phyloP scores from a whole-genome alignment of 768 basidiomycete genomes.

The Naganishia randhawae region DNA sequence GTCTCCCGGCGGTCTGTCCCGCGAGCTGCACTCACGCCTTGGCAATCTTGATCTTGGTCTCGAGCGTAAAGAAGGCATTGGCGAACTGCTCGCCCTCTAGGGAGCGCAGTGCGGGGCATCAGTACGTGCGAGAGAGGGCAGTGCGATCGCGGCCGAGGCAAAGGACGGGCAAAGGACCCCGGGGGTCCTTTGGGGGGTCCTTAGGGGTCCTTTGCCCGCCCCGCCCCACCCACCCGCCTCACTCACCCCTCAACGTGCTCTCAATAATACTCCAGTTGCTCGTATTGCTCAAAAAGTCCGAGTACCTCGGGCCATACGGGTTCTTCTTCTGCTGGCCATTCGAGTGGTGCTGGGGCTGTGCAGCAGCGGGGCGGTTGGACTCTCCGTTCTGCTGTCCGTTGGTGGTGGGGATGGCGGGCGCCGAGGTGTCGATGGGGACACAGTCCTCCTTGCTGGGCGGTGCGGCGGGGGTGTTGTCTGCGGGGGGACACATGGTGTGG shows the following conservation, averaged over 20 bases:
- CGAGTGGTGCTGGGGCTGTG: constrained; percentile 36
- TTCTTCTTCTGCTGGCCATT: constrained; percentile 53
- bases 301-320: constrained; percentile 83
- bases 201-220: no score
- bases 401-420: constrained; percentile 34
- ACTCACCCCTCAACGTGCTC: constrained; percentile 36
- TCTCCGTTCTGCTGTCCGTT: constrained; percentile 40
- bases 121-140: constrained; percentile 33
- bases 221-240: background rate
- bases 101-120: constrained; percentile 12
- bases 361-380: constrained; percentile 33
- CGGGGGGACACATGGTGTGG: constrained; percentile 40
- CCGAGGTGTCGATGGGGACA: constrained; percentile 63
- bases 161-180: no score
- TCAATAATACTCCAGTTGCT: constrained; percentile 42
- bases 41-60: constrained; percentile 99
- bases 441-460: constrained; percentile 56
- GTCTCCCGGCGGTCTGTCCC: background rate
- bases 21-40: constrained; percentile 58
- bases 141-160: no score
- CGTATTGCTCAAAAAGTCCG: constrained; percentile 85
- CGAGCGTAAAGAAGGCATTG: constrained; percentile 98
- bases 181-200: no score
- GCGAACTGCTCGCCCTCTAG: constrained; percentile 98
- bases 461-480: constrained; percentile 30